Percentiles rank a stretch among this genome's conserved stretches.
Evolutionary conservation across 2,329 filamentous ascomycete genomes (phyloP).

Genomic region (Pestalotiopsis sp.): DNA sequence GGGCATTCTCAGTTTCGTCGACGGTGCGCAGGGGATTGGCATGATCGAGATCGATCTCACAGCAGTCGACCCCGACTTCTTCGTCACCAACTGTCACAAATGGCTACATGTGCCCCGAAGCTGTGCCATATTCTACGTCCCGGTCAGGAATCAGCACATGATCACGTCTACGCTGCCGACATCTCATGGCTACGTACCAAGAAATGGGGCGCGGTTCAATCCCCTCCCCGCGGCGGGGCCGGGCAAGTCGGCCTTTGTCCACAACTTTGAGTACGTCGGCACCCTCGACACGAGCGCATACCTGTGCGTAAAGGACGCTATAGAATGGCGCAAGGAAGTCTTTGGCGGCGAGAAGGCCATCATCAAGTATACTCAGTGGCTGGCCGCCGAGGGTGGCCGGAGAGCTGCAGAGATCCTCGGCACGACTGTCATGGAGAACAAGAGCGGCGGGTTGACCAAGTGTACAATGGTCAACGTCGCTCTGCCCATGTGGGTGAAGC

Average conservation of each 20-base stretch:
- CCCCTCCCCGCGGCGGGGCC: constrained; percentile 42
- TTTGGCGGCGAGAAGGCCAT: constrained; percentile 77
- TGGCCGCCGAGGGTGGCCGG: constrained; percentile 67
- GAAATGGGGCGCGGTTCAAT: constrained; percentile 31
- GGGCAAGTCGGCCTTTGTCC: constrained; percentile 62
- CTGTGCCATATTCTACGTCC: constrained; percentile 81
- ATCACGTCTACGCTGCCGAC: constrained; percentile 78
- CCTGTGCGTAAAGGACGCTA: constrained; percentile 70
- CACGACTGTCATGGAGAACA: constrained; percentile 74
- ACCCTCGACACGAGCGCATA: constrained; percentile 76
- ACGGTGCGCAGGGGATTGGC: constrained; percentile 85
- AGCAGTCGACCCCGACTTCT: constrained; percentile 77
- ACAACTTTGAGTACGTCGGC: constrained; percentile 75
- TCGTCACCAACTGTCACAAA: constrained; percentile 86
- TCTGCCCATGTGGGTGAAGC: constrained; percentile 51
- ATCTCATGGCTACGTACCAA: constrained; percentile 73
- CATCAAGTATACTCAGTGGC: constrained; percentile 59
- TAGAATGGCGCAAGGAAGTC: constrained; percentile 69
- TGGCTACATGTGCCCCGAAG: constrained; percentile 84
- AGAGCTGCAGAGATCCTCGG: constrained; percentile 64
- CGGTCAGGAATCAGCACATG: constrained; percentile 72
- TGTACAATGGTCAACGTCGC: constrained; percentile 76
- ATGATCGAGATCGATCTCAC: constrained; percentile 73
- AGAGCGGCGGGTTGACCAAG: constrained; percentile 58
- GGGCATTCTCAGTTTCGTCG: constrained; percentile 73